These are phyloP conservation scores for Colletotrichum orbiculare DNA, from an alignment of 2,329 filamentous ascomycete species.

Conservation along the genomic window DNA sequence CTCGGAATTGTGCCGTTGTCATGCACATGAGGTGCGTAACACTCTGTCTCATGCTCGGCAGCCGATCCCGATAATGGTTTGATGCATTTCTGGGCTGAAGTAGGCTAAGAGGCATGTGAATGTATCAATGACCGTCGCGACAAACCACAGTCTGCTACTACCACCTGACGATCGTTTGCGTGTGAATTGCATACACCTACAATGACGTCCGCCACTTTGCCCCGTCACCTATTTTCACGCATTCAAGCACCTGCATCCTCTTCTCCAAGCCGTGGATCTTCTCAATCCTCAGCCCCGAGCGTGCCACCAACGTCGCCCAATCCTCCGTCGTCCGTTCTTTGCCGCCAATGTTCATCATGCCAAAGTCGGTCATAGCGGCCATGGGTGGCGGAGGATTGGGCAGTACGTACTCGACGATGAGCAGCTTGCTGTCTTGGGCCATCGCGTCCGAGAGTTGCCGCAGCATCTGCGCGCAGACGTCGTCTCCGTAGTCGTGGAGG, in stretches of 20 bases:
- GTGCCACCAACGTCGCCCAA: conserved; percentile 40
- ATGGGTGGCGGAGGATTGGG: conserved; percentile 40
- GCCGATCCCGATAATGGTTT: too few species aligned
- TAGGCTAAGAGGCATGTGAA: too few species aligned
- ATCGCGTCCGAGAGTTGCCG: conserved; percentile 44
- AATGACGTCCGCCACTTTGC: too few species aligned
- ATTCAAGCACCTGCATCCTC: conserved; percentile 32
- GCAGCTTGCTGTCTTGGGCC: conserved; percentile 45
- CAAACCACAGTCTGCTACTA: too few species aligned
- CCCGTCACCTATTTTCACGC: neutral
- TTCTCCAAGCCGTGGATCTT: conserved; percentile 36
- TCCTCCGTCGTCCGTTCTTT: conserved; percentile 45
- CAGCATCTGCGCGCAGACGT: conserved; percentile 46
- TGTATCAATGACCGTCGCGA: too few species aligned
- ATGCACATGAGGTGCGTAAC: too few species aligned
- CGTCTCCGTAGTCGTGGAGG: conserved; percentile 52
- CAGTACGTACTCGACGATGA: conserved; percentile 47
- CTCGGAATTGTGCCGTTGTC: too few species aligned
- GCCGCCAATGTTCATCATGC: conserved; percentile 46
- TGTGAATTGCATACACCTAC: too few species aligned
- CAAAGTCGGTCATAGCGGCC: conserved; percentile 43
- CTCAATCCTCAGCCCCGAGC: conserved; percentile 43
- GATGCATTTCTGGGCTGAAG: too few species aligned
- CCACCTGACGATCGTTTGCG: too few species aligned
- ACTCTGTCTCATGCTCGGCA: too few species aligned